Base-by-base conservation (phyloP, 1,284 basidiomycete species). In the Ceratobasidium sp. region DNA sequence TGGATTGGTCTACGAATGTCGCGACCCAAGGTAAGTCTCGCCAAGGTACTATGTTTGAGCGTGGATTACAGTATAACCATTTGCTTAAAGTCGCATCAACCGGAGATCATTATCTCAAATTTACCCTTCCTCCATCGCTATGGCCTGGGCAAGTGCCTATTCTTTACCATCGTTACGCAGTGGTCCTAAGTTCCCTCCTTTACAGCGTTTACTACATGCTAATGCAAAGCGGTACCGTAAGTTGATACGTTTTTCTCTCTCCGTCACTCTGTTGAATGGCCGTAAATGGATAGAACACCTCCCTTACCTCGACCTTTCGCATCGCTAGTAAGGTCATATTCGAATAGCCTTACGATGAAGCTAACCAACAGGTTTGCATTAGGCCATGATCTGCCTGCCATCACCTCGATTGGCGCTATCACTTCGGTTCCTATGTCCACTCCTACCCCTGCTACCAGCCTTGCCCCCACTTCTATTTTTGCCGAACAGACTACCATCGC, bases 121-220 rank as follows among this genome's bases (percentile, higher is more conserved):
- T 74, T 40, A 43, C 59, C 7, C 57, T 74, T 17, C 57, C 46
- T n/a, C 46, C 29, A 19, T 8, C n/a, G 11, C 29, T 34, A 13
- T 54, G 29, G 44, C 70, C 70, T 34, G 70, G 70, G 70, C 64
- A 44, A 17, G 70, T 1, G 11, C 37, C 22, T n/a, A 22, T 43
- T 54, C 57, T 15, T 29, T 52, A 40, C 25, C 17, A 13, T 9
- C 9, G 29, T 73, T 46, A 32, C n/a, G 15, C 17, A 22, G 6
- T 1, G 40, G 8, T 37, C n/a, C 54, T 54, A 22, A 64, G 17
- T 11, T 19, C 25, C 8, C 29, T 22, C 13, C 13, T n/a, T 2
- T 51, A 15, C 52, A 74, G 70, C 8, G 22, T 40, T 25, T 74
- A 74, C 40, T 59, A 64, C 25, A 62, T 44, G 61, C 19, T 62